phyloP scores from a whole-genome alignment of 2,329 filamentous ascomycete genomes.

The Xylariaceae sp. region DNA sequence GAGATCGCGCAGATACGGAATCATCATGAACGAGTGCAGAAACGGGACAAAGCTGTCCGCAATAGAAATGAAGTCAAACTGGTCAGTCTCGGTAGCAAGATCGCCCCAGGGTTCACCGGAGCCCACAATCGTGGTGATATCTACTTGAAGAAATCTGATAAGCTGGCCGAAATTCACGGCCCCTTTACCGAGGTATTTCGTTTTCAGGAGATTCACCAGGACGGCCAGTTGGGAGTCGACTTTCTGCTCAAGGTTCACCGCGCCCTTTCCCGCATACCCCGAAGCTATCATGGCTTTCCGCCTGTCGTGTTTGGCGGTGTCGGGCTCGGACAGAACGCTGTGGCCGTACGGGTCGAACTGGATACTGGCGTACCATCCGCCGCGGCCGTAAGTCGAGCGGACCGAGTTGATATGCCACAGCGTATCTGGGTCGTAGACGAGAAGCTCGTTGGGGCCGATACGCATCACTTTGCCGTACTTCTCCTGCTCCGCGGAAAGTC shows the following conservation, averaged over 20 bases:
- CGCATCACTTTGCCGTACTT: conserved; percentile 34
- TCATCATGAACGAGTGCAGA: conserved; percentile 28
- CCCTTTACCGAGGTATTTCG: conserved; percentile 19
- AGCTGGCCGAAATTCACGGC: conserved; percentile 30
- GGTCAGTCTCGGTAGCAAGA: conserved; percentile 28
- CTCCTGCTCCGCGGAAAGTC: conserved; percentile 24
- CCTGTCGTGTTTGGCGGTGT: conserved; percentile 32
- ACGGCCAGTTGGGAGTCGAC: conserved; percentile 29
- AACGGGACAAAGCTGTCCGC: conserved; percentile 27
- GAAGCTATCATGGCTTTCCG: conserved; percentile 32
- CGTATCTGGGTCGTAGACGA: conserved; percentile 31
- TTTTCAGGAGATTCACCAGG: conserved; percentile 26
- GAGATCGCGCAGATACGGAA: conserved; percentile 26
- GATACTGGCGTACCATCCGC: conserved; percentile 31
- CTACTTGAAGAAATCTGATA: conserved; percentile 31
- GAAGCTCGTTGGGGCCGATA: conserved; percentile 35
- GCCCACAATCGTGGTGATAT: conserved; percentile 30
- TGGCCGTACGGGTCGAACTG: conserved; percentile 34
- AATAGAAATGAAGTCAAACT: conserved; percentile 30
- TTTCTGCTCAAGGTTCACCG: conserved; percentile 30
- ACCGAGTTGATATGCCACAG: conserved; percentile 34
- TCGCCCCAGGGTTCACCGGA: conserved; percentile 32
- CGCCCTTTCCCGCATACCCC: conserved; percentile 35
- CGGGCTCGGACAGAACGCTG: conserved; percentile 29
- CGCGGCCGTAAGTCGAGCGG: conserved; percentile 32